Evolutionary conservation across 169 alveolate species (phyloP).

Genomic region (Plasmodium chabaudi): DNA sequence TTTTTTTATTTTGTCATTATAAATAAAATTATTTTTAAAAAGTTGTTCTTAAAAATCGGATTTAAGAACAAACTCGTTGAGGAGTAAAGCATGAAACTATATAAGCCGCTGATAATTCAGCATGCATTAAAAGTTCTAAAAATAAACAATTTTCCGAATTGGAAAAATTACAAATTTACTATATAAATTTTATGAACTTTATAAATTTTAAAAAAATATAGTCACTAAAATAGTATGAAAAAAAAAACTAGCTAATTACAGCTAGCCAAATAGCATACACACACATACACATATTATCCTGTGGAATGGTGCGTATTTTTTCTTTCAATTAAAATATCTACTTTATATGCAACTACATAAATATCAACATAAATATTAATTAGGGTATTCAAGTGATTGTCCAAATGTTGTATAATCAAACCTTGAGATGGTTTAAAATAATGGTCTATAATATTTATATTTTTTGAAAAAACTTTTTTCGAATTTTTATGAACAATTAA

Average conservation of each 20-base stretch:
- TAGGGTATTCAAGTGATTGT: conserved; percentile 11
- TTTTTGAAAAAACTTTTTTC: conserved; percentile 50
- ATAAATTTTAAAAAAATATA: too few species aligned
- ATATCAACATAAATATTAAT: conserved; percentile 49
- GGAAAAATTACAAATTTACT: too few species aligned
- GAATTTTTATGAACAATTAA: conserved; percentile 69
- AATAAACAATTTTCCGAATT: too few species aligned
- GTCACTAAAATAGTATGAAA: too few species aligned
- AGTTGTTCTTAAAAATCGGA: not conserved
- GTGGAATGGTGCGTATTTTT: not conserved
- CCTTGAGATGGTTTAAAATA: conserved; percentile 60
- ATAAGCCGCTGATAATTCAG: too few species aligned
- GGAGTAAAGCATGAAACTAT: too few species aligned
- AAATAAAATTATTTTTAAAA: not conserved
- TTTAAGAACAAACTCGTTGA: not conserved
- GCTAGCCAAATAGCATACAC: not conserved
- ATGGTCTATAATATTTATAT: conserved; percentile 49
- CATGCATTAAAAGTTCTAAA: too few species aligned
- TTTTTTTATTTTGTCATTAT: conserved; percentile 3
- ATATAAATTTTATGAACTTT: too few species aligned
- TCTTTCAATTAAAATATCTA: conserved; percentile 52
- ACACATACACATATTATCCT: conserved; percentile 13
- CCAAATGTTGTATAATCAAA: conserved; percentile 48
- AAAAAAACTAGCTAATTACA: too few species aligned
- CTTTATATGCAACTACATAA: conserved; percentile 68